Evolutionary conservation across 2,329 filamentous ascomycete genomes (phyloP), one percentile per base, ranked within the genome.

Genomic region (Graphiopsis chlorocephala): DNA sequence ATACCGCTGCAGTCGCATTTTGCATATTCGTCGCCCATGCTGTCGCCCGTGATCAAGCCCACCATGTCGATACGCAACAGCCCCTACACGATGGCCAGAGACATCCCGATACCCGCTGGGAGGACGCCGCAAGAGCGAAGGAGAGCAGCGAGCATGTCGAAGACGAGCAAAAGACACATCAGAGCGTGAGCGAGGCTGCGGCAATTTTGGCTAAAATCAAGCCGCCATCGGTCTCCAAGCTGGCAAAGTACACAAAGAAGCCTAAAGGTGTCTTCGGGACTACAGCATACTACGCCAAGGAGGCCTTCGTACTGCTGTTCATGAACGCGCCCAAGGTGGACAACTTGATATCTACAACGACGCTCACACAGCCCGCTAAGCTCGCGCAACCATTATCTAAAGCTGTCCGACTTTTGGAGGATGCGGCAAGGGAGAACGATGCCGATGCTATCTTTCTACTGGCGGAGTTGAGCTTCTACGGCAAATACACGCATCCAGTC

Each of bases 401-500:
- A 66, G 88, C 86, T 3, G 84, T 89, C 45, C 78, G 80, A 64
- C 78, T 89, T 35, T 77, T 91, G 65, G 82, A 86, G 70, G 78
- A 83, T 59, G 86, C 88, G 35, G 86, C 86, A 3, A 65, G 67
- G 12, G 77, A 82, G 8, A 78, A 83, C 68, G 83, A 92, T 74
- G 85, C 91, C 1, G 93, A 99, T 76, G 95, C 95, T 5, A 86
- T 98, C 53, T 97, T 90, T 74, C 82, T 96, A 17, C 84, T 99
- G 26, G 95, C 92, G 20, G 92, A 99, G 76, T 89, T 99, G 84
- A 97, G 96, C 81, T 98, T 98, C 78, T 93, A 95, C 73, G 95
- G 95, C 75, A 97, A 98, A 78, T 96, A 90, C 78, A 90, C 91
- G 25, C 86, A 97, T 73, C 93, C 94, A 1, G 85, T 89, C 68